phyloP scores from a whole-genome alignment of 345 rosid genomes.

The Gossypium sturtianum region DNA sequence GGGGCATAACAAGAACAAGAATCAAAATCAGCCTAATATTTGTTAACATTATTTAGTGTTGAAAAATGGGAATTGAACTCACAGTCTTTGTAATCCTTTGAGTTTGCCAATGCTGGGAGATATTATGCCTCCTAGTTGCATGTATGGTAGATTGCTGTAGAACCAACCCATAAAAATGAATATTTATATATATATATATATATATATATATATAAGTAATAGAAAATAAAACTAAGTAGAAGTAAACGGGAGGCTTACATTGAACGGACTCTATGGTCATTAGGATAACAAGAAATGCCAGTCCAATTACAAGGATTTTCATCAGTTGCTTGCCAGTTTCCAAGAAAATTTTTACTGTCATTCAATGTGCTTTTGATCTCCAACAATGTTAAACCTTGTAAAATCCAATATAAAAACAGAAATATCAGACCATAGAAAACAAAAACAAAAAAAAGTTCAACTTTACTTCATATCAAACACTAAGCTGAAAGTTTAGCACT shows the following conservation, averaged over 20 bases:
- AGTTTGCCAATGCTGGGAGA: constrained; percentile 93
- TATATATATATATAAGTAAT: not conserved
- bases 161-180: not conserved
- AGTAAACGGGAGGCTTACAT: constrained; percentile 35
- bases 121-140: constrained; percentile 80
- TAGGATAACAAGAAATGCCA: constrained; percentile 70
- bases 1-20: not conserved
- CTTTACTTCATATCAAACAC: not conserved
- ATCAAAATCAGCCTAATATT: not conserved
- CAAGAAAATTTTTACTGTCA: constrained; percentile 61
- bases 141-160: constrained; percentile 77
- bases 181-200: not conserved
- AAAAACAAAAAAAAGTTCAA: not conserved
- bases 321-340: constrained; percentile 70
- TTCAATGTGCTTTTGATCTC: constrained; percentile 66
- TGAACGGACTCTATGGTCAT: constrained; percentile 64
- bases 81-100: constrained; percentile 71
- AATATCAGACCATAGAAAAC: constrained; percentile 12
- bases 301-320: constrained; percentile 87
- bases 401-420: not conserved
- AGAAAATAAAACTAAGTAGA: not conserved
- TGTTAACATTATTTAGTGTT: not conserved
- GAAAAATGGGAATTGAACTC: constrained; percentile 28
- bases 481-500: not conserved
- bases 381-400: constrained; percentile 60